Evolutionary conservation across 1,139 yeast species (phyloP), one percentile per base, ranked within the genome.

Genomic region (Chernovozyma sophiae-reginae): DNA sequence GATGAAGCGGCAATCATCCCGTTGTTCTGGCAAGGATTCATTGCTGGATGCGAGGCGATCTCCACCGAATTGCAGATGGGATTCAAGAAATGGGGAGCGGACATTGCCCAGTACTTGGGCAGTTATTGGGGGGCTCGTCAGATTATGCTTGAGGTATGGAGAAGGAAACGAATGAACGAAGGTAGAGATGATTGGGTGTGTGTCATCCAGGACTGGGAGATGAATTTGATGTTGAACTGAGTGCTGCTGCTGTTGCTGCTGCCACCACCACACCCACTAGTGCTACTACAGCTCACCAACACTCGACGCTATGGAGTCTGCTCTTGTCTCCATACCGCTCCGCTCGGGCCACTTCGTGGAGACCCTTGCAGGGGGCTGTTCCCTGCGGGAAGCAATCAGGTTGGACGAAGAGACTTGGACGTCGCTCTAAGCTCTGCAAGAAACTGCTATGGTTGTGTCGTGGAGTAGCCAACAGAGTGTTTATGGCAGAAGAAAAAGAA

Each of bases 71-170:
- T 81, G 32, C 92, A 86, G 46, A 59, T 70, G 43, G 81, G 87
- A 25, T 86, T 78, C 60, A 81, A 78, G 51, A 68, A 72, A 43
- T 86, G 95, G 95, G 86, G 92, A 5, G 84, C 84, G n/a, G 79
- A 77, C 41, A 76, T 86, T 43, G 84, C 90, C 2, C 77, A 74
- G 44, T 79, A 79, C 35, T 70, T 86, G 45, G 95, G 95, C 0
- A 81, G 92, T 33, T 86, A 86, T 53, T 83, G 89, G 84, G 89
- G 89, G 6, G 90, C 94, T 1, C 63, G 92, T 43, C 87, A 81
- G 52, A 84, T 86, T 34, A 82, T 87, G 82, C 66, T 81, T 43
- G 96, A 86, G 53, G 94, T 86, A 2, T 86, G 96, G 96, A 61
- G 89, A 41, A 66, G 95, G 32, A 77, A 86, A 48, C 66, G 77